Base-by-base conservation (phyloP, 2,329 filamentous ascomycete species). In the Fusarium newnesense region DNA sequence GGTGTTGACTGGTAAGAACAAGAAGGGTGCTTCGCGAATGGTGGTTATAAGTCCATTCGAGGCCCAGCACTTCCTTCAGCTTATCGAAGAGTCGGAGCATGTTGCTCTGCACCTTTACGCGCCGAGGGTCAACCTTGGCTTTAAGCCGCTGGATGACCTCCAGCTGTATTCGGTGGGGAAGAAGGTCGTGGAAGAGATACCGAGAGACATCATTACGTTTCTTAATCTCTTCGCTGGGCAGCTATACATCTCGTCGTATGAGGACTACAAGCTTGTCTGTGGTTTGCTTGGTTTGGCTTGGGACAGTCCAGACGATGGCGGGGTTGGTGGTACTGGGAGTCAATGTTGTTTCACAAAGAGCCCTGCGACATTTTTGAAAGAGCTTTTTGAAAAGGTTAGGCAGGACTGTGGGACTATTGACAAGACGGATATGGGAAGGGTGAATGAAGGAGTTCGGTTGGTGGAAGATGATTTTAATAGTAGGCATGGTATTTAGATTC, bases 211-310 rank as follows among this genome's bases (percentile, higher is more conserved):
- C 0, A 78, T 81, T 0, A 80, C 83, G 1, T 83, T 89, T 63
- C 83, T 94, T 0, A 91, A 92, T 47, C 80, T 94, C 0, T 94
- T 94, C 61, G 84, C 92, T 0, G 92, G 92, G 0, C 90, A 92
- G 61, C 83, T 94, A 0, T 94, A 94, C 72, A 82, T 94, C 15
- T 79, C 77, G 0, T 85, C 83, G 0, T 88, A 84, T 47, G 65
- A 81, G 0, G 87, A 93, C 60, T 94, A 94, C 69, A 70, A 78
- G 0, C 77, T 81, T 2, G 76, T 87, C 0, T 91, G 89, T 67
- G 77, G 82, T 2, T 86, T 85, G 44, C 80, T 93, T 0, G 87
- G 89, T 0, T 75, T 92, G 0, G 79, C 83, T 0, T 83, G 79
- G 66, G 54, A 60, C 0, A 43, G 62, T 4, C 69, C 67, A 0